Conservation (phyloP, 805 yeast genomes). For the Candida maesae region DNA sequence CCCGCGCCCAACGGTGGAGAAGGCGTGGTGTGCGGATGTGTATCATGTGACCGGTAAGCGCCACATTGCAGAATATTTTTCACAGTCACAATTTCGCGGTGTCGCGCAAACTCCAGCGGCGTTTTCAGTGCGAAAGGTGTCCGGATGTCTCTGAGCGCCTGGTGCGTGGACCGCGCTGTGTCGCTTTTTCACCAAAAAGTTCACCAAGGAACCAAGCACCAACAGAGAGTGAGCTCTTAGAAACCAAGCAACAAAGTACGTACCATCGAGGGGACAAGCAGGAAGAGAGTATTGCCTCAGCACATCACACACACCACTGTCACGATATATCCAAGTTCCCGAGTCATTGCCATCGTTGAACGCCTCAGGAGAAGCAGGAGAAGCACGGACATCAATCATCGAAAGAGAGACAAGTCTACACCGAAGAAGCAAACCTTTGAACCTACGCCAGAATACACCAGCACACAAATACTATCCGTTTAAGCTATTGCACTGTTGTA, state of each 20-base stretch:
- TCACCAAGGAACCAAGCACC: conserved; percentile 12
- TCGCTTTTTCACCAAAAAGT: conserved; percentile 21
- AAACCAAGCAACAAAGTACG: conserved; percentile 24
- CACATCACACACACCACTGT: neutral
- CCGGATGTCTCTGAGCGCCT: conserved; percentile 10
- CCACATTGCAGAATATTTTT: conserved; percentile 4
- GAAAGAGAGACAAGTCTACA: no score
- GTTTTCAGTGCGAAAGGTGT: conserved; percentile 7
- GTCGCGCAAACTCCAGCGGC: neutral
- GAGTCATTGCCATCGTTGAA: no score
- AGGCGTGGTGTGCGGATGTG: conserved; percentile 13
- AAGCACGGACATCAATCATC: no score
- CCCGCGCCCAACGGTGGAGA: neutral
- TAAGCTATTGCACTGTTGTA: no score
- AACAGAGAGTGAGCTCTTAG: conserved; percentile 7
- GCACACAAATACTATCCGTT: no score
- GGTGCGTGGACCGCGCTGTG: no score
- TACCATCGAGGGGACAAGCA: conserved; percentile 4
- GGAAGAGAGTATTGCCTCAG: conserved; percentile 1
- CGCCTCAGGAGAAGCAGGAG: no score
- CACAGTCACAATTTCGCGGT: conserved; percentile 15
- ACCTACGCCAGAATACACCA: no score
- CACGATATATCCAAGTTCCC: no score
- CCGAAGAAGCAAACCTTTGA: no score
- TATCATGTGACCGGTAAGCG: conserved; percentile 7